Percentiles rank a stretch among this genome's conserved stretches.
phyloP scores from a whole-genome alignment of 2,329 filamentous ascomycete species.

The Talaromyces sp. region DNA sequence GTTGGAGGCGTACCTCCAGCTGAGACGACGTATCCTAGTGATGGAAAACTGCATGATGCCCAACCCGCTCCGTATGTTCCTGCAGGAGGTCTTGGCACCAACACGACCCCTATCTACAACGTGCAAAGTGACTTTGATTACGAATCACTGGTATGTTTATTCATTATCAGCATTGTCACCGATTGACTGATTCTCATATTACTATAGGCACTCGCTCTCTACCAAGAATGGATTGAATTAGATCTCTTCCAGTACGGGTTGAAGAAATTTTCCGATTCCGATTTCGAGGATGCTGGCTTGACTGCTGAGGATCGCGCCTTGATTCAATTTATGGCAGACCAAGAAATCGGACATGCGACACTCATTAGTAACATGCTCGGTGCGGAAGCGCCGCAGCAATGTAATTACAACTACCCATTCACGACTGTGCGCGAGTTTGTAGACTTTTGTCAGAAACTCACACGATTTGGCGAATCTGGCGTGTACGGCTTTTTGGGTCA shows the following conservation, averaged over 20 bases:
- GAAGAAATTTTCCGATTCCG: constrained; percentile 61
- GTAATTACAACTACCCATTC: constrained; percentile 78
- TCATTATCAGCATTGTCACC: background rate
- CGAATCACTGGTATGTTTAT: constrained; percentile 57
- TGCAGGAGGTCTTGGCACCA: constrained; percentile 69
- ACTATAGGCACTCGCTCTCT: constrained; percentile 60
- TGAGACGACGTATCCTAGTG: constrained; percentile 66
- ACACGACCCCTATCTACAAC: constrained; percentile 69
- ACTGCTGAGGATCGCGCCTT: constrained; percentile 65
- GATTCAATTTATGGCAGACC: constrained; percentile 71
- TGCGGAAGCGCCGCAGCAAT: constrained; percentile 62
- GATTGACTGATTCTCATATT: background rate
- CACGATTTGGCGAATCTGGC: constrained; percentile 72
- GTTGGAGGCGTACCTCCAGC: constrained; percentile 56
- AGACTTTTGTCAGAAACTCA: constrained; percentile 83
- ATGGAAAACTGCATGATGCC: constrained; percentile 64
- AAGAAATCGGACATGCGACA: constrained; percentile 74
- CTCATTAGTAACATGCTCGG: constrained; percentile 75
- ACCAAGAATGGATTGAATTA: constrained; percentile 81
- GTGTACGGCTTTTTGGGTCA: constrained; percentile 79
- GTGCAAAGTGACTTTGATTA: constrained; percentile 80
- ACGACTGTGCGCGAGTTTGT: constrained; percentile 70
- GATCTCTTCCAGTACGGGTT: constrained; percentile 78
- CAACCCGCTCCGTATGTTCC: constrained; percentile 70
- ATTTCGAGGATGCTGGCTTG: constrained; percentile 67